Evolutionary conservation across 257 asterid species (phyloP), one percentile per base, ranked within the genome.

Genomic region (Linaria vulgaris): DNA sequence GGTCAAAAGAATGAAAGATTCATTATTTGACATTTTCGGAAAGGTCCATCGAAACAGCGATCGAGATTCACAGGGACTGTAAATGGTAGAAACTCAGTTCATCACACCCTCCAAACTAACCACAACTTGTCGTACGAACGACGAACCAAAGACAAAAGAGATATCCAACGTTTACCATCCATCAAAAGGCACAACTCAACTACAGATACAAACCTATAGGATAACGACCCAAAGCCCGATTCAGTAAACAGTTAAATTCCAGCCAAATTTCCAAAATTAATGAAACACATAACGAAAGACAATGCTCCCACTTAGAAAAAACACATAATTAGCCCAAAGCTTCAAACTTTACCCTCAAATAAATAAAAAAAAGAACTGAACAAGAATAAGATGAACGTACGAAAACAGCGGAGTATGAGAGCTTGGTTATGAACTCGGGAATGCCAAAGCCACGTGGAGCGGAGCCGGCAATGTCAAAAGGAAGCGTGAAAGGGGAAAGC

Each of bases 361-460:
- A 5, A 25, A 55, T 1, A 55, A 14, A 13, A 25, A 0, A 9
- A 3, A 3, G 0, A 22, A 23, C n/a, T 51, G 9, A 34, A 54
- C 13, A n/a, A 45, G 56, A 43, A 48, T 1, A 38, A 43, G 4
- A 27, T 3, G 4, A 27, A 27, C 79, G 58, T 83, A 92, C 99
- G 59, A 92, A 92, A 72, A 89, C 79, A 74, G 99, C 85, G 14
- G 97, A 85, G 83, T 79, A 87, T 12, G 99, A 85, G 31, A 92
- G 76, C 78, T 87, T 89, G 74, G 99, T 87, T 56, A 89, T 75
- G 82, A 89, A 62, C 58, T 92, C 95, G 1, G 99, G 99, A 58
- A 92, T 68, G 68, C 99, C 99, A 57, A 89, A 92, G n/a, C 96
- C 99, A 47, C 99, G 96, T 3, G 96, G 96, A n/a, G 97, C 97